Evolutionary conservation across 331 rosid species (phyloP), one percentile per base, ranked within the genome.

Genomic region (Acacia pycnantha): DNA sequence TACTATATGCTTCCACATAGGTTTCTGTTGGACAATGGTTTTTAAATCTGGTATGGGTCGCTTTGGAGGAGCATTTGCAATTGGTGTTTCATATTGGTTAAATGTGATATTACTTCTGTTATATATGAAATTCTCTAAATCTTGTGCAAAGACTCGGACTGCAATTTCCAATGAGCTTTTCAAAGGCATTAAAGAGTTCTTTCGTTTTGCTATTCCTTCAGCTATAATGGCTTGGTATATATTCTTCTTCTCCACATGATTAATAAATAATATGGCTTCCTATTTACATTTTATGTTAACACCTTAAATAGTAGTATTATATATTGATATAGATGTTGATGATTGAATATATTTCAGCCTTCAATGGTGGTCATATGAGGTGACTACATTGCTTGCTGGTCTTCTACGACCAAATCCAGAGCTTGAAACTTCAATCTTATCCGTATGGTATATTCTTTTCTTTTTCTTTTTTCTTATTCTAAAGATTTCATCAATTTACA

Each of bases 391-490:
- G 62, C 77, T 89, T 27, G 86, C 93, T 13, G 93, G 93, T 48
- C 79, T 85, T 35, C 71, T 89, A 47, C 53, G 18, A 67, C 90
- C 93, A 40, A 88, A 86, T 79, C 95, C 90, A 74, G 83, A 84
- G 78, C 90, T 86, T 72, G 95, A 91, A 83, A 88, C 93, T 44
- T 91, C 95, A 41, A 91, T 88, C 82, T 85, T 91, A 35, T 83
- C 93, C 9, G 82, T 85, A 53, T 89, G 93, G 95, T 91, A 83
- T 53, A 47, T 12, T 3, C 3, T n/a, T n/a, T n/a, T n/a, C n/a
- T n/a, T n/a, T n/a, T n/a, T n/a, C 10, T 47, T 47, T 3, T 33
- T 33, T 0, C 2, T 6, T 48, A 37, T 6, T 37, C 18, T 47
- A 11, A 13, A 47, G 14, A 47, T 10, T 47, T 37, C 40, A 37